Evolutionary conservation across 352 stramenopile species (phyloP).

Genomic region (Phytophthora macrochlamydospora): DNA sequence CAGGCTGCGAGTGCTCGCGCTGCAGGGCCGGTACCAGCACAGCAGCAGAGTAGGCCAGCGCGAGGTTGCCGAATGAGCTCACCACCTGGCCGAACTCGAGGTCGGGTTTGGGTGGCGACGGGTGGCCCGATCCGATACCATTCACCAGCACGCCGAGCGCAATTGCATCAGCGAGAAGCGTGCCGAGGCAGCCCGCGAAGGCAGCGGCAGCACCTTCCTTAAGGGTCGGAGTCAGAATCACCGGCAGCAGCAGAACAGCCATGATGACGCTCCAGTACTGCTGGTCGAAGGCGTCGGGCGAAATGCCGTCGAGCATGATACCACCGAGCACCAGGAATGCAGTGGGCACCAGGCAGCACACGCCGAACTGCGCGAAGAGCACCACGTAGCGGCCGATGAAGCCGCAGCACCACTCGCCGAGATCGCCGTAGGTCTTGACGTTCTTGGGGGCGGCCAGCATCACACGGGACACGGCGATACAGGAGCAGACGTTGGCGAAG

Average conservation of each 20-base stretch:
- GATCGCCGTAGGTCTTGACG: constrained; percentile 66
- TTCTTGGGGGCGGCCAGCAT: constrained; percentile 61
- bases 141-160: constrained; percentile 44
- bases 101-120: constrained; percentile 38
- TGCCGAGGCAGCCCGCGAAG: constrained; percentile 60
- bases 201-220: constrained; percentile 62
- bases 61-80: constrained; percentile 65
- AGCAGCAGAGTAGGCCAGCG: constrained; percentile 59
- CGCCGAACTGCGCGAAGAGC: constrained; percentile 58
- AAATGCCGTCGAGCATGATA: constrained; percentile 59
- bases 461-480: constrained; percentile 59
- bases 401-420: constrained; percentile 66
- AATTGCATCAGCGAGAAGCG: constrained; percentile 60
- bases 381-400: constrained; percentile 53
- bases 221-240: constrained; percentile 64
- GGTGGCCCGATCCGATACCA: constrained; percentile 50
- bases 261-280: constrained; percentile 72
- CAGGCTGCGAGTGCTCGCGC: constrained; percentile 63
- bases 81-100: constrained; percentile 53
- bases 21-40: constrained; percentile 67
- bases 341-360: constrained; percentile 57
- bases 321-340: constrained; percentile 69
- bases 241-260: constrained; percentile 49
- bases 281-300: constrained; percentile 48
- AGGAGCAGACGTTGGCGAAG: constrained; percentile 65